phyloP scores from a whole-genome alignment of 2,329 filamentous ascomycete species.

The Arachnomyces sp. region DNA sequence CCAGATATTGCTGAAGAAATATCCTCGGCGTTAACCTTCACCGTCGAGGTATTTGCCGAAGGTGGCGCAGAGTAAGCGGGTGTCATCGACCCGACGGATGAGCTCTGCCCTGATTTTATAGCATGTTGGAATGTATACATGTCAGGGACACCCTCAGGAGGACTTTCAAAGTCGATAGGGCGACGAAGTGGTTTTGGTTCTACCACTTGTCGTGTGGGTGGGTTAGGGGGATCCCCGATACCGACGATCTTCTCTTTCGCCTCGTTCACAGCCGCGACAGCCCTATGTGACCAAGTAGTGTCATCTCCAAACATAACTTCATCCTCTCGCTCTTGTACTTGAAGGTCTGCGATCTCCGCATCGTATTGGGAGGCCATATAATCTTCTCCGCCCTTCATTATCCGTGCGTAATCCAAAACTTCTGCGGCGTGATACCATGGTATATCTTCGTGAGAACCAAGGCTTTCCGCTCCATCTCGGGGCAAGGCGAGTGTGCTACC shows the following conservation, averaged over 20 bases:
- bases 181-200: constrained; percentile 42
- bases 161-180: constrained; percentile 43
- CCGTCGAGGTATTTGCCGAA: constrained; percentile 8
- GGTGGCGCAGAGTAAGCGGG: constrained; percentile 3
- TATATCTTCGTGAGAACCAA: constrained; percentile 65
- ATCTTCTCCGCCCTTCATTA: constrained; percentile 87
- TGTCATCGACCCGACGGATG: constrained; percentile 19
- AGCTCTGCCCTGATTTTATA: constrained; percentile 37
- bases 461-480: constrained; percentile 66
- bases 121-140: constrained; percentile 46
- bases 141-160: constrained; percentile 40
- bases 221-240: constrained; percentile 57
- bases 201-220: constrained; percentile 41
- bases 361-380: constrained; percentile 82
- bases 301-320: constrained; percentile 88
- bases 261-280: constrained; percentile 64
- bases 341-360: constrained; percentile 66
- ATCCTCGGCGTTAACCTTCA: constrained; percentile 2
- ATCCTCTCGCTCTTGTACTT: constrained; percentile 75
- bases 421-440: constrained; percentile 95
- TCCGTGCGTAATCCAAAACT: constrained; percentile 85
- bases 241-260: constrained; percentile 67
- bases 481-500: constrained; percentile 82
- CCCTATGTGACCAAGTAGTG: constrained; percentile 84
- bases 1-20: constrained; percentile 10